Conservation (phyloP, 495 filamentous ascomycete genomes). For the Neurospora sp. region DNA sequence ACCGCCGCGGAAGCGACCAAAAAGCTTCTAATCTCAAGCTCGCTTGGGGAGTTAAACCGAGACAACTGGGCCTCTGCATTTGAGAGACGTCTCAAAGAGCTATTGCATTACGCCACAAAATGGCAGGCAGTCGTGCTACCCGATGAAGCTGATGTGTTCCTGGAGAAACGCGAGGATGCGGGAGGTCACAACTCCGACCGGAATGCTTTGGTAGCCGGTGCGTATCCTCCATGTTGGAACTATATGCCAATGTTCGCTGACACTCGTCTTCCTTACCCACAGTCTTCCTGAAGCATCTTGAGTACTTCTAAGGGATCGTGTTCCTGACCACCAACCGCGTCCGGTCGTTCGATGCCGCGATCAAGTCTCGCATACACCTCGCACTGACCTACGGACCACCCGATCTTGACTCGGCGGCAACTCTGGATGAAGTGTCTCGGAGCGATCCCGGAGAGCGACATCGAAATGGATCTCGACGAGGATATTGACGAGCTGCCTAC, state of each 20-base stretch:
- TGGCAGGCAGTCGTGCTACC: conserved; percentile 71
- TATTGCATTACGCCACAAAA: conserved; percentile 71
- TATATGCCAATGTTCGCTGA: not conserved
- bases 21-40: not conserved
- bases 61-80: conserved; percentile 32
- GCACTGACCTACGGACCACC: conserved; percentile 27
- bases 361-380: conserved; percentile 41
- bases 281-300: conserved; percentile 33
- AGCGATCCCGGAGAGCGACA: not conserved
- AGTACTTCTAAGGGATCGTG: conserved; percentile 37
- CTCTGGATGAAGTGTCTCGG: conserved; percentile 22
- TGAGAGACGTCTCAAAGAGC: conserved; percentile 65
- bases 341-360: conserved; percentile 43
- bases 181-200: conserved; percentile 1
- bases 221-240: not conserved
- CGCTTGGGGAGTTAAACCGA: not conserved
- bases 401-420: conserved; percentile 13
- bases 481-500: conserved; percentile 1
- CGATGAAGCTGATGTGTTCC: conserved; percentile 44
- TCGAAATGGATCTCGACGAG: not conserved
- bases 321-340: conserved; percentile 45
- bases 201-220: conserved; percentile 30
- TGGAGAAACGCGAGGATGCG: not conserved
- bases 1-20: not conserved
- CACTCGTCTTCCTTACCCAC: not conserved